Evolutionary conservation across 805 yeast genomes (phyloP).

Genomic region (Yarrowia sp.): DNA sequence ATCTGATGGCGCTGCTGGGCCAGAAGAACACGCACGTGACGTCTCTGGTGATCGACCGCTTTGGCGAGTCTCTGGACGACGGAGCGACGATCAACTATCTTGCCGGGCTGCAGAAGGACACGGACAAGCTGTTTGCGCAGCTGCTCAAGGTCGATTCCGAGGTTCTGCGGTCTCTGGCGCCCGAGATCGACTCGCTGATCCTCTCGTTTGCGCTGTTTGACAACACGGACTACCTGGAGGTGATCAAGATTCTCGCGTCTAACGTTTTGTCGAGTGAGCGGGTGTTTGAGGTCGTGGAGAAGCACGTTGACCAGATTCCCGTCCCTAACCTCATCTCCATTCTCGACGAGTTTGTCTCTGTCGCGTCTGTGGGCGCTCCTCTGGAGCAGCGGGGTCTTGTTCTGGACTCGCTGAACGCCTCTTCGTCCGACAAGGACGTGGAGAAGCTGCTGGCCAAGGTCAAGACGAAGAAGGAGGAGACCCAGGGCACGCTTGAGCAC

Average conservation of each 20-base stretch:
- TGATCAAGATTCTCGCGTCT: slow-evolving; percentile 50
- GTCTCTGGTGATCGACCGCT: background rate
- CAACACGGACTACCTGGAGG: slow-evolving; percentile 49
- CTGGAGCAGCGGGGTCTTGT: slow-evolving; percentile 16
- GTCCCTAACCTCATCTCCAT: slow-evolving; percentile 32
- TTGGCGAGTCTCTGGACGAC: slow-evolving; percentile 9
- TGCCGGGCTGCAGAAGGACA: slow-evolving; percentile 13
- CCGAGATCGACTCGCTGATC: slow-evolving; percentile 24
- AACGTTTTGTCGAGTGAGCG: slow-evolving; percentile 43
- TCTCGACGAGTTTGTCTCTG: slow-evolving; percentile 32
- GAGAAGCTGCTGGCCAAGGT: slow-evolving; percentile 35
- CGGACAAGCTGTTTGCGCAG: slow-evolving; percentile 17
- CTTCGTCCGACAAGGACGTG: slow-evolving; percentile 33
- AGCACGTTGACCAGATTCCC: slow-evolving; percentile 18
- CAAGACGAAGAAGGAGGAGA: slow-evolving; percentile 7
- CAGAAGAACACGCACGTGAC: background rate
- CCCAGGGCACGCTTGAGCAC: background rate
- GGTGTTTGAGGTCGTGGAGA: slow-evolving; percentile 28
- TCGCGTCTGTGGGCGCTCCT: slow-evolving; percentile 5
- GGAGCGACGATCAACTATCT: slow-evolving; percentile 10
- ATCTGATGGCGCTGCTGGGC: slow-evolving; percentile 12
- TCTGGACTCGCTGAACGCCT: background rate
- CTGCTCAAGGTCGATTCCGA: slow-evolving; percentile 26
- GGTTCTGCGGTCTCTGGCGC: slow-evolving; percentile 23
- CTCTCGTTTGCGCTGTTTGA: slow-evolving; percentile 21